Conservation (phyloP, 2,329 filamentous ascomycete genomes). For the Coleophoma eucalyptorum region DNA sequence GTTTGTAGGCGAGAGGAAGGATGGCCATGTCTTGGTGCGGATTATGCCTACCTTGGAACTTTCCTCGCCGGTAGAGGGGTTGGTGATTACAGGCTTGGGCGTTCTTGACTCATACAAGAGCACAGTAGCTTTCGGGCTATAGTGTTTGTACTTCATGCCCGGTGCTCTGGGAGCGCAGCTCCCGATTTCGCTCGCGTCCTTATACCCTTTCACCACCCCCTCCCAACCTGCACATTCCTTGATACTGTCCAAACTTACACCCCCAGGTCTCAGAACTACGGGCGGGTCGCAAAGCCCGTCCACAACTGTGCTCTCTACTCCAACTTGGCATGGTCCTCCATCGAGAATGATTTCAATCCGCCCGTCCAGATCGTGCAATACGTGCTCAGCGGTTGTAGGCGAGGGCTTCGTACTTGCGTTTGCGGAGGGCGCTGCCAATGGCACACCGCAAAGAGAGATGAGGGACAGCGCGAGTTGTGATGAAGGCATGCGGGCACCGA, state of each 20-base stretch:
- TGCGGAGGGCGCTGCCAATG: constrained; percentile 87
- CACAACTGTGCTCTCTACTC: constrained; percentile 95
- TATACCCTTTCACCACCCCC: constrained; percentile 71
- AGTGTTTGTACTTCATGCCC: constrained; percentile 99
- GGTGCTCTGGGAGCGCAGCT: constrained; percentile 74
- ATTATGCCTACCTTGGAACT: constrained; percentile 26
- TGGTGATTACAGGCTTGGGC: no score
- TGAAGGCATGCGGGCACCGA: constrained; percentile 86
- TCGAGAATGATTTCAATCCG: constrained; percentile 85
- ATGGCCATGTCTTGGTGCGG: constrained; percentile 31
- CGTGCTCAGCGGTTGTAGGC: constrained; percentile 86
- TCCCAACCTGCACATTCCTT: constrained; percentile 77
- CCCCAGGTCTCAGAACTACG: constrained; percentile 79
- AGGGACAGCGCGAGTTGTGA: constrained; percentile 81
- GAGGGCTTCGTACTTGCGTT: constrained; percentile 93
- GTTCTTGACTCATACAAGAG: constrained; percentile 64
- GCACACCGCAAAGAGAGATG: constrained; percentile 73
- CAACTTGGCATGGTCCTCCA: constrained; percentile 80
- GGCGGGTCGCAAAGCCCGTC: constrained; percentile 83
- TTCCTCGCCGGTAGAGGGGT: background rate
- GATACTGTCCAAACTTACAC: constrained; percentile 78
- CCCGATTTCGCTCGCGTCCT: constrained; percentile 66
- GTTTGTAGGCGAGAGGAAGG: background rate
- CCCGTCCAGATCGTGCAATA: constrained; percentile 77
- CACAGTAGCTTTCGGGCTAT: constrained; percentile 85